Evolutionary conservation across 1,139 yeast species (phyloP), one percentile per base, ranked within the genome.

Genomic region (Lodderomyces oxycetoniae): DNA sequence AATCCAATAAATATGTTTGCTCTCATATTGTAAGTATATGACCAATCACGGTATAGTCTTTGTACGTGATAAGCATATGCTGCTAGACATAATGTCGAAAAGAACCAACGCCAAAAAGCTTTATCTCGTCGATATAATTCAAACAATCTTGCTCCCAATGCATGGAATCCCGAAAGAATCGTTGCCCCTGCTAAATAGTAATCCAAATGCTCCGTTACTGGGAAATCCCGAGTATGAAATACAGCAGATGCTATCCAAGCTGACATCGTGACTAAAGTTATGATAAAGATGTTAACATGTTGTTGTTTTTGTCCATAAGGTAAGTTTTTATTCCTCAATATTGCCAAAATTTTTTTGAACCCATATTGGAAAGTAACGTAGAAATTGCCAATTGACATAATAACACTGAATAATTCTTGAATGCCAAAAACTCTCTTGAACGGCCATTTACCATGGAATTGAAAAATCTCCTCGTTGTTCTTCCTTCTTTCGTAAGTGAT

Each of bases 361-460:
- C 95, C 95, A 31, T 16, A 31, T 30, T 61, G 37, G 41, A 68
- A 74, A 53, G 89, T 94, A 2, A 95, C 94, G 12, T 77, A 46
- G 38, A 86, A 76, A 53, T 91, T 91, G 6, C 86, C 79, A 7
- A 89, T 44, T 9, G 95, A 84, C 56, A 91, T 91, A 1, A 87
- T 20, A 2, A 83, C 77, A n/a, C 95, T 81, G 11, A 80, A 82
- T 0, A 88, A 62, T 53, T 91, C 98, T 54, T 91, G 98, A 20
- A 84, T 65, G 0, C 95, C 95, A 13, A 68, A 59, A 1, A 83
- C 51, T 36, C 98, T 68, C 28, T 64, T 46, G 50, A 91, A 91
- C 2, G 97, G 97, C 98, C 98, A 91, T 59, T 91, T 91, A 0
- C 98, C 98, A 55, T 91, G 97, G 59, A 87, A 91, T 53, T 91